Evolutionary conservation across 1,284 basidiomycete species (phyloP), one percentile per base, ranked within the genome.

Genomic region (Ceratobasidium sp.): DNA sequence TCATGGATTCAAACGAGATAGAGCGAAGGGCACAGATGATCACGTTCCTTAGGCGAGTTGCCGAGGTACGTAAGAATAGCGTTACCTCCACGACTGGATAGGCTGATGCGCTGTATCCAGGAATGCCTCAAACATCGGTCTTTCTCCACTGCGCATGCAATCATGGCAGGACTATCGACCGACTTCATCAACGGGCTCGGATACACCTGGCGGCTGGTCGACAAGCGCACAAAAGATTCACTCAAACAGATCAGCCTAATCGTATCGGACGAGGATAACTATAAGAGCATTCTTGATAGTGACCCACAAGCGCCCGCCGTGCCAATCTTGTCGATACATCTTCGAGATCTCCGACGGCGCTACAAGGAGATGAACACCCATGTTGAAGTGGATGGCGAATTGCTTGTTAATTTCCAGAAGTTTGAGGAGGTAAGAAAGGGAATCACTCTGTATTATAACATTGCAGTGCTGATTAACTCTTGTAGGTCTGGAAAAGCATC

Each of bases 401-500:
- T 33, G 17, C 45, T 74, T 2, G 71, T 74, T 33, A 74, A 74
- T n/a, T 74, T 74, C 20, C 45, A 74, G 33, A 74, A 63, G 47
- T 74, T 74, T 64, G 47, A 60, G 20, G 71, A 74, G 42, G 69
- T 73, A 49, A 35, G 67, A 17, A 15, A 20, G n/a, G n/a, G n/a
- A n/a, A n/a, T 5, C 7, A 35, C 45, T 61, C 17, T 35, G 26
- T 11, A 1, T 35, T n/a, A 15, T 23, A 17, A 33, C 23, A 3
- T 33, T 1, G 39, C 17, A 51, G 39, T n/a, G 42, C 45, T 45
- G 23, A 47, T n/a, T 37, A 23, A 20, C 20, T 8, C 31, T 47
- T 61, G 13, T 49, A 61, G 71, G 71, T 74, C 33, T 74, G 71
- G 71, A 64, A 64, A 26, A 74, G 71, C 45, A 74, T 74, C 47